Evolutionary conservation across 352 stramenopile species (phyloP), one percentile per base, ranked within the genome.

Genomic region (Phytopythium ostracodes): DNA sequence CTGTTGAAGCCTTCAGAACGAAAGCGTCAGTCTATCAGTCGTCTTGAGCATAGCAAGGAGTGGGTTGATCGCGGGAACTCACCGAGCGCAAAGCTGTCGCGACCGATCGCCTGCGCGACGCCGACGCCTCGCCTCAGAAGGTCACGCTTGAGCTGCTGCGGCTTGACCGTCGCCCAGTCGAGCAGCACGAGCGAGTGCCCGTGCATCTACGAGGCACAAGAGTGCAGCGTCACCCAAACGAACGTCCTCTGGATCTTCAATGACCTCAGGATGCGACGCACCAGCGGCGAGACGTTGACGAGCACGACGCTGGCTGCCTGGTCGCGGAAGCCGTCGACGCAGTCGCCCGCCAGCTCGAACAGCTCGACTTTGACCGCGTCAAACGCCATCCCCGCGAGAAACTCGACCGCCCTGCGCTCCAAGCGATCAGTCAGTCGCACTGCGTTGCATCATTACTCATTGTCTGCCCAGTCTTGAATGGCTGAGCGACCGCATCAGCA

Each of bases 201-300:
- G 36, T 66, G 69, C 56, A 91, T 81, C 83, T 92, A 22, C 7
- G 55, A 3, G 22, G 2, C 25, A 59, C 33, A 31, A 56, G 4
- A 38, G 18, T n/a, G 1, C 7, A 27, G 6, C 12, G 17, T 61
- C 8, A 51, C 33, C 7, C 18, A 20, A 9, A 59, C 17, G n/a
- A n/a, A n/a, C n/a, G n/a, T n/a, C 47, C 33, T 38, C 22, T 25
- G 5, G 18, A 22, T 8, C 42, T 25, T 25, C 20, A 25, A 11
- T n/a, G 42, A 2, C 15, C 2, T 31, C 29, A 27, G 18, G 8
- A 61, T 20, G 18, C 11, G 20, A 53, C 71, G 17, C 64, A 92
- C 83, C 67, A 92, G 68, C 15, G 84, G 84, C 10, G 79, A 78
- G 8, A 91, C 70, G 61, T 92, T 92, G 10, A 89, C 69, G 15